Evolutionary conservation across 768 basidiomycete genomes (phyloP).

Genomic region (Macrolepiota fuliginosa): DNA sequence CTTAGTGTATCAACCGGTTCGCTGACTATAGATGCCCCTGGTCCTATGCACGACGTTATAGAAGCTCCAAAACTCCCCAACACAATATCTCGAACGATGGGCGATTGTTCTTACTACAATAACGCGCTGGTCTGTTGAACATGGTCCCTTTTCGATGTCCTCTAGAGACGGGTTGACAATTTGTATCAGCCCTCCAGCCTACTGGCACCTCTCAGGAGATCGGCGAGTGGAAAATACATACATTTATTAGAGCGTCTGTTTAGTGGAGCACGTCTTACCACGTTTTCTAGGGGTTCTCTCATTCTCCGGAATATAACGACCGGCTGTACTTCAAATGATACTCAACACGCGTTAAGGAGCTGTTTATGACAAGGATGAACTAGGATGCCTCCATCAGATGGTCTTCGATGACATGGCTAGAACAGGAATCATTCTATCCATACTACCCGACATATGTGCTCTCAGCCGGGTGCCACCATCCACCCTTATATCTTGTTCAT

Average conservation of each 20-base stretch:
- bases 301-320: conserved; percentile 14
- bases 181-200: conserved; percentile 17
- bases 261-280: background rate
- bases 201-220: conserved; percentile 14
- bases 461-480: conserved; percentile 12
- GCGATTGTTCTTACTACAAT: conserved; percentile 9
- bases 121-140: conserved; percentile 19
- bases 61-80: conserved; percentile 19
- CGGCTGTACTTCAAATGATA: conserved; percentile 21
- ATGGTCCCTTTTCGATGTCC: conserved; percentile 19
- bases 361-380: conserved; percentile 16
- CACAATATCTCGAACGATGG: conserved; percentile 15
- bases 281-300: conserved; percentile 14
- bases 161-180: conserved; percentile 20
- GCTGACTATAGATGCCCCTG: background rate
- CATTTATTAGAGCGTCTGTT: background rate
- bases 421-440: conserved; percentile 5
- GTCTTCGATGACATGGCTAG: conserved; percentile 12
- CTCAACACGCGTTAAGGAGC: conserved; percentile 20
- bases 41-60: conserved; percentile 14
- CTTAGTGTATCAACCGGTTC: no score
- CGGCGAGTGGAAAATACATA: background rate
- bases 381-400: background rate
- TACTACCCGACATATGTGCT: conserved; percentile 12
- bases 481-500: conserved; percentile 14